phyloP scores from a whole-genome alignment of 345 rosid genomes.

The Draba incana region DNA sequence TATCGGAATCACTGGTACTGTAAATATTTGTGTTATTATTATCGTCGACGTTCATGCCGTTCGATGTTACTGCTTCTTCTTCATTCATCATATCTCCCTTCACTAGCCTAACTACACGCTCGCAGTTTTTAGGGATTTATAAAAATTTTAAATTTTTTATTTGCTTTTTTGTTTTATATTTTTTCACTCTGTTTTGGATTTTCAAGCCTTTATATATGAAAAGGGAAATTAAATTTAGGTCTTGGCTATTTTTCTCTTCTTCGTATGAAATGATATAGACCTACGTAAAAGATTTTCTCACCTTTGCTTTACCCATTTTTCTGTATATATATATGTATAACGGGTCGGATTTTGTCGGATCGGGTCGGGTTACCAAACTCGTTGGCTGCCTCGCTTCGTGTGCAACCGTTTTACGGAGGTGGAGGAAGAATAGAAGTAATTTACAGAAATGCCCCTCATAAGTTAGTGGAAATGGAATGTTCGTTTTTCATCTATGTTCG shows the following conservation, averaged over 20 bases:
- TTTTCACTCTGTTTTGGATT: constrained; percentile 11
- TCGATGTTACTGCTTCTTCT: constrained; percentile 18
- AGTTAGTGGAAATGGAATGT: constrained; percentile 25
- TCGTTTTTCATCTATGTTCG: constrained; percentile 11
- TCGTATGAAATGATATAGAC: constrained; percentile 35
- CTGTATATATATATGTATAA: constrained; percentile 6
- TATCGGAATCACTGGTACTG: constrained; percentile 23
- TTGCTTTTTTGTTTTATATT: not conserved
- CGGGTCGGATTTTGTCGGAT: not conserved
- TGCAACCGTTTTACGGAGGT: constrained; percentile 25
- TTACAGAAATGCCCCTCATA: constrained; percentile 27
- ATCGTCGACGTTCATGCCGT: constrained; percentile 33
- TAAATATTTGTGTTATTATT: constrained; percentile 25
- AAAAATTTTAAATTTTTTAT: not conserved
- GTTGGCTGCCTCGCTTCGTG: constrained; percentile 24
- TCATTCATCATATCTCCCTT: constrained; percentile 1
- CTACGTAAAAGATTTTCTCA: constrained; percentile 35
- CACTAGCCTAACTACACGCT: not conserved
- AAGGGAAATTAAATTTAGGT: constrained; percentile 3
- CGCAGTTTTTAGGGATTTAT: constrained; percentile 38
- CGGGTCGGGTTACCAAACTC: constrained; percentile 22
- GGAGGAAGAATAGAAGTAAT: not conserved
- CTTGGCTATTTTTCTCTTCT: constrained; percentile 5
- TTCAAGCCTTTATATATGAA: constrained; percentile 19
- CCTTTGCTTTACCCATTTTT: constrained; percentile 30